A percentile compares a stretch with the other conserved stretches of the same genome.
These are phyloP conservation scores for Jacaranda mimosifolia DNA, from an alignment of 257 asterid genomes.

Conservation along the genomic window DNA sequence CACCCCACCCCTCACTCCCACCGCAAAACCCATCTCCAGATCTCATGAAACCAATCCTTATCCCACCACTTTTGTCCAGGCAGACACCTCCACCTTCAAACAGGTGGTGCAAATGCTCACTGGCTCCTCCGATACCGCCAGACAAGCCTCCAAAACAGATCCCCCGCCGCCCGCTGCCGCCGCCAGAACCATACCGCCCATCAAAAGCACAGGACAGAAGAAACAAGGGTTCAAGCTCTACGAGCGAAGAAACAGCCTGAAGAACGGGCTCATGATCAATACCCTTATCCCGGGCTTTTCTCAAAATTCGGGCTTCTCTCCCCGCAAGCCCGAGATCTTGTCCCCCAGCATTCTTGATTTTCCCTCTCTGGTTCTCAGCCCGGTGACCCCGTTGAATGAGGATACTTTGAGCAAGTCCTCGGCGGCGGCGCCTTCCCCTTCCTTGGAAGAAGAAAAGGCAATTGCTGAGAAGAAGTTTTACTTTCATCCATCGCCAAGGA, in stretches of 20 bases:
- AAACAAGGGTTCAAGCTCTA: conserved; percentile 87
- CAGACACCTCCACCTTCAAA: conserved; percentile 81
- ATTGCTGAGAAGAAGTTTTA: conserved; percentile 91
- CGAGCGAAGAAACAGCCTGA: conserved; percentile 80
- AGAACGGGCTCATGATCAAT: conserved; percentile 83
- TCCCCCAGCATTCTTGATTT: conserved; percentile 96
- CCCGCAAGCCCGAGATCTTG: conserved; percentile 67
- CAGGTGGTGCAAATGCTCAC: conserved; percentile 96
- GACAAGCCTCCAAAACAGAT: neutral
- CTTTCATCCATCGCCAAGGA: conserved; percentile 77
- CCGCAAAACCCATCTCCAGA: conserved; percentile 58
- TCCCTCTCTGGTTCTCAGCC: conserved; percentile 85
- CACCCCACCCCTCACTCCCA: conserved; percentile 63
- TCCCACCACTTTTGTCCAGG: conserved; percentile 92
- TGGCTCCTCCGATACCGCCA: conserved; percentile 71
- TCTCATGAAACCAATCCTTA: conserved; percentile 72
- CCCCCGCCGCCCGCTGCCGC: conserved; percentile 43
- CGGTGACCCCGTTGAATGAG: conserved; percentile 77
- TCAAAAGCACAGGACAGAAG: conserved; percentile 71
- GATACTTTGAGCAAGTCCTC: conserved; percentile 54
- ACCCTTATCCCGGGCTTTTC: conserved; percentile 60
- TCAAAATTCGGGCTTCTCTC: conserved; percentile 49
- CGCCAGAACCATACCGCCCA: conserved; percentile 59
- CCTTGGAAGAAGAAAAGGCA: conserved; percentile 73
- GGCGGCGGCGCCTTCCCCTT: conserved; percentile 36